Evolutionary conservation across 2,329 filamentous ascomycete genomes (phyloP), one percentile per base, ranked within the genome.

Genomic region (Pezicula carpinea): DNA sequence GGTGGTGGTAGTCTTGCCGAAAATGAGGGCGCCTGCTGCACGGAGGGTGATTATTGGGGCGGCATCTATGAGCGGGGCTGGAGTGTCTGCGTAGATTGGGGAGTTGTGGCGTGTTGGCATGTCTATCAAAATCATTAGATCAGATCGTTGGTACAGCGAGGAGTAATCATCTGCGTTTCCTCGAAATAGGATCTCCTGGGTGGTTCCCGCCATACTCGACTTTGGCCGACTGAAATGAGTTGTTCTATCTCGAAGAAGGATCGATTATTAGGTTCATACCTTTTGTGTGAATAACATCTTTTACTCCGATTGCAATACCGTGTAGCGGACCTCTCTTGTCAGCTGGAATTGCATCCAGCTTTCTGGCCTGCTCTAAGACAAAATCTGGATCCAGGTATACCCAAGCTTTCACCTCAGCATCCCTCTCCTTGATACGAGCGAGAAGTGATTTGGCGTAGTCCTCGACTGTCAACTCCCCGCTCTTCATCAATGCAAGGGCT

Each of bases 1-100:
- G 0, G 83, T 82, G 0, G 82, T 86, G 0, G 74, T 78, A 1
- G 77, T 79, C 56, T 82, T 78, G 19, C 73, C 73, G 8, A 83
- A 65, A n/a, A 84, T 72, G 10, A 83, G 62, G 2, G 77, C 79
- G 1, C 80, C 79, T 2, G 75, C 72, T 6, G 71, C 62, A 2
- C 80, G 71, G 3, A 84, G 66, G 4, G 75, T 70, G 3, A 68
- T 68, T 22, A 83, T 65, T 5, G 69, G 71, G 0, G 67, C 73
- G 1, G 79, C 76, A 56, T 83, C 80, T 5, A 79, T 56, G 15
- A 67, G 63, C 2, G 67, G 65, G 1, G 71, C 66, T 17, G 61
- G 59, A 48, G 72, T 61, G 2, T 64, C 63, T 19, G 67, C 57
- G 56, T 81, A 83, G 8, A 83, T 73, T 1, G 71, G 64, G 0